Base-by-base conservation (phyloP, 164 flowering plant genomes). In the Hamamelis virginiana region DNA sequence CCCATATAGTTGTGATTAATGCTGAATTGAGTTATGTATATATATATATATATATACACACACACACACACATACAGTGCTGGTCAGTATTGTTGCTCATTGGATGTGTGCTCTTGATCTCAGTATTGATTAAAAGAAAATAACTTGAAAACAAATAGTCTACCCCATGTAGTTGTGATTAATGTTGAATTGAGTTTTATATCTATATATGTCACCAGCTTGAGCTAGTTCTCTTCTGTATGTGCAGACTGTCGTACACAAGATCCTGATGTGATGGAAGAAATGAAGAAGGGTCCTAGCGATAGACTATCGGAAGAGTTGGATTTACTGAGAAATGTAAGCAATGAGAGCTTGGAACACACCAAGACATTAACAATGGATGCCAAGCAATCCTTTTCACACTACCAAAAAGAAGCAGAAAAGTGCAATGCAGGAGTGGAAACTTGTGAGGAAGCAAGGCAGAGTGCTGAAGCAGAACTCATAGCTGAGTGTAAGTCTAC, bases 371-470 rank as follows among this genome's bases (percentile, higher is more conserved):
- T 72, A 1, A 65, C 73, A 11, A 73, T 64, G 62, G 78, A 77
- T 18, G 83, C 83, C 0, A 82, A 70, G 75, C 77, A 67, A 68
- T 43, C 72, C 22, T 76, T 85, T 47, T 82, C 83, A 8, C 85
- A 81, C 18, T 89, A 83, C 73, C 87, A 79, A 70, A 89, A 78
- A 57, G 94, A 89, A 73, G 90, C 86, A 66, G 88, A 84, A 53
- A 91, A 88, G 64, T 91, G 97, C 85, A 87, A 66, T 44, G 58
- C 74, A 0, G 87, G 84, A 18, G 75, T 84, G 63, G 88, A 80
- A 64, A 77, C 81, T 43, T 91, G 94, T 56, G 92, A 91, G 69
- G 87, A 69, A 69, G 89, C 90, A 50, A 86, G 97, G 75, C 88
- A 87, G 72, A 84, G 67, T 63, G 87, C 91, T 19, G 82, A 83